Evolutionary conservation across 108 stramenopile species (phyloP).

Genomic region (Mayamaea pseudoterrestris): DNA sequence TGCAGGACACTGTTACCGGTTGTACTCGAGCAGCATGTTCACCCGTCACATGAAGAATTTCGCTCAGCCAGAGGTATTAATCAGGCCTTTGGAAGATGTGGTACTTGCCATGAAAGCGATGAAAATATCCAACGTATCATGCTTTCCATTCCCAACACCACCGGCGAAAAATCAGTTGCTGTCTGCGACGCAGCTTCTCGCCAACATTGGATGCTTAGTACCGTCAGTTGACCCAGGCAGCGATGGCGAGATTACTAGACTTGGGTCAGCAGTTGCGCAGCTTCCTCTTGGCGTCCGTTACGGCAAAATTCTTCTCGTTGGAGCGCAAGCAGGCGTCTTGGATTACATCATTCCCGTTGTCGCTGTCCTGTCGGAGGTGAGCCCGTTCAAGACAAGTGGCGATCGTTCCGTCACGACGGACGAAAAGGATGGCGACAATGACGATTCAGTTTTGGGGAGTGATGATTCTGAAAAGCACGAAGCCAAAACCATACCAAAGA

Average conservation of each 20-base stretch:
- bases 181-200: constrained; percentile 59
- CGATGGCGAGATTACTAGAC: constrained; percentile 62
- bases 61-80: constrained; percentile 73
- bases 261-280: constrained; percentile 65
- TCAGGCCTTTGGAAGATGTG: constrained; percentile 81
- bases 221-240: constrained; percentile 30
- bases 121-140: constrained; percentile 52
- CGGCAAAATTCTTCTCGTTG: constrained; percentile 82
- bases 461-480: constrained; percentile 19
- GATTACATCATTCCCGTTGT: constrained; percentile 76
- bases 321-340: constrained; percentile 70
- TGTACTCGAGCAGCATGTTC: constrained; percentile 90
- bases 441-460: constrained; percentile 41
- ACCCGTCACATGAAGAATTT: constrained; percentile 75
- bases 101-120: constrained; percentile 86
- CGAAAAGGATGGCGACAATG: constrained; percentile 22
- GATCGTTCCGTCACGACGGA: constrained; percentile 13
- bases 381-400: constrained; percentile 40
- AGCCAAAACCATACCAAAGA: constrained; percentile 17
- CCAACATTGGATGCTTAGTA: constrained; percentile 72
- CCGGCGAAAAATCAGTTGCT: constrained; percentile 57
- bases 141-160: constrained; percentile 65
- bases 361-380: constrained; percentile 61
- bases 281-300: constrained; percentile 81
- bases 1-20: constrained; percentile 94